Evolutionary conservation across 371 early-diverging fungal genomes (phyloP), one percentile per base, ranked within the genome.

Genomic region (Actinomortierella ambigua): DNA sequence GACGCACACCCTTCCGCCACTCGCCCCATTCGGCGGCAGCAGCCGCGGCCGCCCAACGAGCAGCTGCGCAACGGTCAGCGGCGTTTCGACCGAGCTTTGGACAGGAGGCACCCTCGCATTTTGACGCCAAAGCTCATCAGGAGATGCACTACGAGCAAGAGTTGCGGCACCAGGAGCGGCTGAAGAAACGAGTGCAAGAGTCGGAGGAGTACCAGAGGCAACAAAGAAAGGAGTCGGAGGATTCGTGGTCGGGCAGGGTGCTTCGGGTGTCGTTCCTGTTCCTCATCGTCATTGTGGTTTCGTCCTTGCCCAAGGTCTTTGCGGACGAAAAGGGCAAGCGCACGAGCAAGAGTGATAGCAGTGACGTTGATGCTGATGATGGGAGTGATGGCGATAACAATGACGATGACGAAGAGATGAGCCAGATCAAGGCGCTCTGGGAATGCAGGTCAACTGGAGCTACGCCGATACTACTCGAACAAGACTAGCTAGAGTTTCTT

Each of bases 111-210:
- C 29, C 4, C 17, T 48, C 71, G 1, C 67, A 60, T 43, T 73
- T 63, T 40, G 75, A 63, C 29, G 58, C 68, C 15, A 73, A 73
- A 44, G 60, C 75, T 14, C 75, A 73, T 28, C 75, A 67, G 43
- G 68, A 67, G 42, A 73, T 73, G 75, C 75, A 73, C 34, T 63
- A 73, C 7, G 75, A 63, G 17, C 75, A 73, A 26, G 68, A 73
- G 7, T 7, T 63, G 14, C 29, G 64, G 15, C 63, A 47, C 15
- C 68, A 73, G 34, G 54, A 63, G 28, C 60, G 75, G 24, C 54
- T 67, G 9, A 59, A 59, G 41, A 63, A 48, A 6, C 50, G 75
- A 24, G 49, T 54, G 50, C 63, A 58, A 17, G 63, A 55, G 14
- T 57, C 54, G 18, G 54, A 43, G 3, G 73, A 66, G 1, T 61